A percentile compares a stretch with the other conserved stretches of the same genome.
These are phyloP conservation scores for Clausena lansium DNA, from an alignment of 345 rosid species.

Conservation along the genomic window DNA sequence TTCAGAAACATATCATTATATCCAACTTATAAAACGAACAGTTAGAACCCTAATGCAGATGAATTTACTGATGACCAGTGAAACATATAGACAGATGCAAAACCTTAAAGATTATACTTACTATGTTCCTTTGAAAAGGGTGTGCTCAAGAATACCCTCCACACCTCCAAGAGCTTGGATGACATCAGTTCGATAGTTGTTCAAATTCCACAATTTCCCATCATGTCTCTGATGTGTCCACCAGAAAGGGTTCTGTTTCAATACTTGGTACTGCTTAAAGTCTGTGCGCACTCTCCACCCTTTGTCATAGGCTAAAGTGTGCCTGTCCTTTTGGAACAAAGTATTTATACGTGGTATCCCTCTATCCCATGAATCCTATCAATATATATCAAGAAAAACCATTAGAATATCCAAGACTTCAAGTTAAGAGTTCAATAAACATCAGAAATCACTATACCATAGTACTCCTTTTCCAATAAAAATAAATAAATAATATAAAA, in stretches of 20 bases:
- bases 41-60: not conserved
- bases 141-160: conserved; percentile 98
- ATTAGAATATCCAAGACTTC: not conserved
- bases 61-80: not conserved
- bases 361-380: conserved; percentile 99
- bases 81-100: not conserved
- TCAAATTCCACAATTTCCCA: conserved; percentile 98
- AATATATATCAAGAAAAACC: not conserved
- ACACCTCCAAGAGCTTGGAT: conserved; percentile 99
- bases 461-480: too few species aligned
- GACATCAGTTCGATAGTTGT: conserved; percentile 97
- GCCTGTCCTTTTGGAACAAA: conserved; percentile 94
- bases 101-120: conserved; percentile 37
- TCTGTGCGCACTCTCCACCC: conserved; percentile 99
- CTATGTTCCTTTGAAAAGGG: conserved; percentile 97
- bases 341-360: conserved; percentile 99
- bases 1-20: not conserved
- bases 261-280: conserved; percentile 97
- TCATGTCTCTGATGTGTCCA: conserved; percentile 99
- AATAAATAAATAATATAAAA: not conserved
- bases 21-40: not conserved
- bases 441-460: not conserved
- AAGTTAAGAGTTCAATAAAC: too few species aligned
- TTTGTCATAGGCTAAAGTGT: conserved; percentile 94
- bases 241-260: conserved; percentile 99